Conservation (phyloP, 768 basidiomycete species). For the Trametes cubensis region DNA sequence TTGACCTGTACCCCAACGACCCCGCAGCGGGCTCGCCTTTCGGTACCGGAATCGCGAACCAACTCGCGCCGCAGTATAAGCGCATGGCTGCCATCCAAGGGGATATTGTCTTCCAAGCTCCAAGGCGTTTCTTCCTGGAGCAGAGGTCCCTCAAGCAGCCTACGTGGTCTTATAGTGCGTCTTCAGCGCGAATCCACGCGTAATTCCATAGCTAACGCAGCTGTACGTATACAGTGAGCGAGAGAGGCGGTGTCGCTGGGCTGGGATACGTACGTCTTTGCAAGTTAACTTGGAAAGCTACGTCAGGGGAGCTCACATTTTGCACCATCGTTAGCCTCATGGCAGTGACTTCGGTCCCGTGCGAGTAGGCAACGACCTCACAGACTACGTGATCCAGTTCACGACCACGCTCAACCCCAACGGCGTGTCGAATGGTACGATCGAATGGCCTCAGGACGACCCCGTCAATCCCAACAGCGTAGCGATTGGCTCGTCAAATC, state of each 20-base stretch:
- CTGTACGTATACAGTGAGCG: neutral
- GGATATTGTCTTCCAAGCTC: slow-evolving; percentile 52
- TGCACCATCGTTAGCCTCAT: slow-evolving; percentile 17
- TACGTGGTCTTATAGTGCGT: slow-evolving; percentile 47
- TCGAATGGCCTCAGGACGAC: too few species aligned
- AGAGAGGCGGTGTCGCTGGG: neutral
- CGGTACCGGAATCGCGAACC: slow-evolving; percentile 47
- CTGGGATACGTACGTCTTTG: slow-evolving; percentile 6
- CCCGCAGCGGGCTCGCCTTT: slow-evolving; percentile 53
- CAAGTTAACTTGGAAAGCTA: neutral
- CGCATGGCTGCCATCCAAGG: slow-evolving; percentile 52
- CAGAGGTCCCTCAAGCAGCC: slow-evolving; percentile 42
- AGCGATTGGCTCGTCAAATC: slow-evolving; percentile 1
- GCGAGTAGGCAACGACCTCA: slow-evolving; percentile 38
- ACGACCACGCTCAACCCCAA: slow-evolving; percentile 46
- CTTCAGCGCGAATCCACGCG: neutral
- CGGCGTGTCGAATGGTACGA: slow-evolving; percentile 5
- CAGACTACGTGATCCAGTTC: slow-evolving; percentile 51
- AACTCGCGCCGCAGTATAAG: slow-evolving; percentile 54
- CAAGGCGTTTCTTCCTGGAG: slow-evolving; percentile 45
- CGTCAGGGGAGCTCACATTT: neutral
- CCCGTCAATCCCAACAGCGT: too few species aligned
- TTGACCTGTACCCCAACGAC: slow-evolving; percentile 38
- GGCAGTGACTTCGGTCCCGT: slow-evolving; percentile 26
- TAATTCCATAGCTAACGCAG: neutral